phyloP scores from a whole-genome alignment of 2,329 filamentous ascomycete genomes.

The Phialocephala sp. region DNA sequence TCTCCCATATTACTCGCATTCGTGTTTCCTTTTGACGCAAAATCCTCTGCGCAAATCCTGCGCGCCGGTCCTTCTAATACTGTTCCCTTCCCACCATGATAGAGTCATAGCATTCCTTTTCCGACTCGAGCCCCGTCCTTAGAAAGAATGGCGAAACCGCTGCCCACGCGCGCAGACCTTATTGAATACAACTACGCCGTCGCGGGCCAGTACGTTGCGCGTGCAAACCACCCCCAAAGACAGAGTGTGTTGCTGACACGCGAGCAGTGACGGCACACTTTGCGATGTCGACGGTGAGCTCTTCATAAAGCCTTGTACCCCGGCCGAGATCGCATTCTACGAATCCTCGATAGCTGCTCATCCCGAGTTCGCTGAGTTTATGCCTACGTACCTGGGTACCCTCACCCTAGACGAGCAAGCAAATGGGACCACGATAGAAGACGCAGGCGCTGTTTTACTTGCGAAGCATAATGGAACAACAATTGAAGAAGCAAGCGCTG shows the following conservation, averaged over 20 bases:
- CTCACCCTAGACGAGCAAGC: slow-evolving; percentile 68
- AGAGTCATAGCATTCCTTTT: slow-evolving; percentile 37
- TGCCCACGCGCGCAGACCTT: slow-evolving; percentile 58
- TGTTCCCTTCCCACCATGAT: slow-evolving; percentile 39
- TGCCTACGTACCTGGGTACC: slow-evolving; percentile 85
- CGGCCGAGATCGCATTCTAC: slow-evolving; percentile 89
- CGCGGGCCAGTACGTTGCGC: slow-evolving; percentile 76
- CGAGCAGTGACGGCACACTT: slow-evolving; percentile 81
- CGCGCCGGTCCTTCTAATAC: slow-evolving; percentile 27
- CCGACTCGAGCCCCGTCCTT: slow-evolving; percentile 34
- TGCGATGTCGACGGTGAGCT: slow-evolving; percentile 82
- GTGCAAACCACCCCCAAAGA: slow-evolving; percentile 9
- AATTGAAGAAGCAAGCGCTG: slow-evolving; percentile 51
- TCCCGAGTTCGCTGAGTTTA: slow-evolving; percentile 76
- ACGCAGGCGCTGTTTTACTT: slow-evolving; percentile 50
- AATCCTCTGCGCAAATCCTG: slow-evolving; percentile 16
- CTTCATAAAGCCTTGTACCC: slow-evolving; percentile 93
- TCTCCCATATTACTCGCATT: slow-evolving; percentile 14
- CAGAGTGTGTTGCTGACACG: slow-evolving; percentile 27
- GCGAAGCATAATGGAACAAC: slow-evolving; percentile 48
- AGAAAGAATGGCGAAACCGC: slow-evolving; percentile 47
- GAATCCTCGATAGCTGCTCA: slow-evolving; percentile 68
- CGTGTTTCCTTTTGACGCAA: slow-evolving; percentile 25
- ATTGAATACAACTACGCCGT: slow-evolving; percentile 76
- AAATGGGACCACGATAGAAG: slow-evolving; percentile 54